phyloP scores from a whole-genome alignment of 2,329 filamentous ascomycete species.

The Ceratocystis alfenasii region DNA sequence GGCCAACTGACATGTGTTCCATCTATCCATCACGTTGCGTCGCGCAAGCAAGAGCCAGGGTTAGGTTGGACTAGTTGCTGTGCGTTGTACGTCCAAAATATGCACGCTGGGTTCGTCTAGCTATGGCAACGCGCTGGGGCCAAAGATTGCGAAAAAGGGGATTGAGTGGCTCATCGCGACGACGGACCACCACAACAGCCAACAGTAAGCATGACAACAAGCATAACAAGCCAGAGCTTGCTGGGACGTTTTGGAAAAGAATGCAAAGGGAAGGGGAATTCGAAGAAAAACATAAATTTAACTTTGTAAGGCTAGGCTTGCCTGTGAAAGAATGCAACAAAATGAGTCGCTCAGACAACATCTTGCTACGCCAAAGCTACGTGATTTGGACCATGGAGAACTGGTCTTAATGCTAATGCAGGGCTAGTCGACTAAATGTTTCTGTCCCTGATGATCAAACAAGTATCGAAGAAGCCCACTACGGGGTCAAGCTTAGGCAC shows the following conservation, averaged over 20 bases:
- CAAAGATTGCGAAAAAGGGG: background rate
- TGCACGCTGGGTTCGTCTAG: slow-evolving; percentile 9
- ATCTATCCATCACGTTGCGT: background rate
- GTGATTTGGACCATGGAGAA: too few relatives aligned
- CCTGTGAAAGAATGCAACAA: background rate
- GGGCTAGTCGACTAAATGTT: background rate
- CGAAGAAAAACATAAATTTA: background rate
- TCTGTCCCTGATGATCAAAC: slow-evolving; percentile 10
- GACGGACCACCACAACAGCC: background rate
- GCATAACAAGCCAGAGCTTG: background rate
- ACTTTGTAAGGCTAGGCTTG: background rate
- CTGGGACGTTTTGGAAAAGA: background rate
- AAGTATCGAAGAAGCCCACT: background rate
- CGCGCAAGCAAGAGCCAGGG: background rate
- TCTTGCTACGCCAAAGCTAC: background rate
- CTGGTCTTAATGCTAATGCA: slow-evolving; percentile 12
- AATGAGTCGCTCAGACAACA: background rate
- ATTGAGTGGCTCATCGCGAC: background rate
- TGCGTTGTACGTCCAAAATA: slow-evolving; percentile 5
- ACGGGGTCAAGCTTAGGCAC: too few relatives aligned
- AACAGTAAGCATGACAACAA: background rate
- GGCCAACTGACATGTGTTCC: background rate
- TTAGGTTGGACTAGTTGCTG: slow-evolving; percentile 5
- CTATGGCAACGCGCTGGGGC: slow-evolving; percentile 14
- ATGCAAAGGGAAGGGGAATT: background rate